Percentiles rank a stretch among this genome's conserved stretches.
phyloP scores from a whole-genome alignment of 352 stramenopile species.

The Saprolegnia parasitica region DNA sequence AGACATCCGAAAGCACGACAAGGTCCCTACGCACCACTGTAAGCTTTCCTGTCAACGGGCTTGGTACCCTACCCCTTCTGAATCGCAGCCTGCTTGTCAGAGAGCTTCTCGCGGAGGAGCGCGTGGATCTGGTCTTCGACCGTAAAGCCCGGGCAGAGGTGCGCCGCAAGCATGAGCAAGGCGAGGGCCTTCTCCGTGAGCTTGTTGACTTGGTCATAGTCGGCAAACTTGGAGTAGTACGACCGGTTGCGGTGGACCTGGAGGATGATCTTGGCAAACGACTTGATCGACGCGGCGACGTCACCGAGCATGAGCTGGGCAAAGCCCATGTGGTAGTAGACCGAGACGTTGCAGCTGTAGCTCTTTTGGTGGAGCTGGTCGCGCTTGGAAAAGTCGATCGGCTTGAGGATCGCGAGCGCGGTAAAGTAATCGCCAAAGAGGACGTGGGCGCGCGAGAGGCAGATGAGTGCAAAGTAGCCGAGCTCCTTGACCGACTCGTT shows the following conservation, averaged over 20 bases:
- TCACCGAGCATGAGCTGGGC: constrained; percentile 96
- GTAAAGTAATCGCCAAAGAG: constrained; percentile 96
- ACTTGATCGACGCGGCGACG: constrained; percentile 90
- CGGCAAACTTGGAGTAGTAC: constrained; percentile 88
- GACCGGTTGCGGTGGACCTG: constrained; percentile 81
- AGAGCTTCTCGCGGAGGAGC: constrained; percentile 93
- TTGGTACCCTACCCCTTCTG: constrained; percentile 49
- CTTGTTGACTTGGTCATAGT: constrained; percentile 95
- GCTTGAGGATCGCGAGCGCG: constrained; percentile 88
- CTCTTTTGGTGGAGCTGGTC: constrained; percentile 88
- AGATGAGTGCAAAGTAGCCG: constrained; percentile 95
- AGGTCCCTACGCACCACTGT: constrained; percentile 37
- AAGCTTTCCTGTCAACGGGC: not conserved
- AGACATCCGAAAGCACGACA: constrained; percentile 83
- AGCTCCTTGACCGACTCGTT: constrained; percentile 84
- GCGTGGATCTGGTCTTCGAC: constrained; percentile 83
- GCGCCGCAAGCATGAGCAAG: constrained; percentile 87
- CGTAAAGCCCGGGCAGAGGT: constrained; percentile 81
- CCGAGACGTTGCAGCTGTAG: constrained; percentile 89
- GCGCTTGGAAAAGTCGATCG: constrained; percentile 83
- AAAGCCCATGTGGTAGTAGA: constrained; percentile 97
- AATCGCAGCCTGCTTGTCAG: constrained; percentile 84
- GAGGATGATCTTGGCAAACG: constrained; percentile 85
- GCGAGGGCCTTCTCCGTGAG: constrained; percentile 93
- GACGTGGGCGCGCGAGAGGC: constrained; percentile 92